Percentiles rank a stretch among this genome's conserved stretches.
These are phyloP conservation scores for Thalassia testudinum DNA, from an alignment of 116 monocot genomes.

Conservation along the genomic window DNA sequence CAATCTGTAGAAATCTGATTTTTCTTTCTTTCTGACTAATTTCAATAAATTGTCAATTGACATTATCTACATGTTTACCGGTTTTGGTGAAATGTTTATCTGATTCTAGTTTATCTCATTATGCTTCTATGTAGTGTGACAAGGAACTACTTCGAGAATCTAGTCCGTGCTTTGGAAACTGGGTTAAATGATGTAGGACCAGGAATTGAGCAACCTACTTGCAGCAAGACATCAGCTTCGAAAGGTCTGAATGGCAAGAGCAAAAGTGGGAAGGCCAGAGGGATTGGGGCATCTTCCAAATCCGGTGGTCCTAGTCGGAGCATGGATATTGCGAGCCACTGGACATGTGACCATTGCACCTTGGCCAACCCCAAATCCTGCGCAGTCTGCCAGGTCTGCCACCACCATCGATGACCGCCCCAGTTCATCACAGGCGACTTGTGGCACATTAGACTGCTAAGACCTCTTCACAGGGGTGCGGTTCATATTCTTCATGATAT, in stretches of 20 bases:
- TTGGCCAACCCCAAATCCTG: constrained; percentile 30
- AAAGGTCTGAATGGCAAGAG: constrained; percentile 22
- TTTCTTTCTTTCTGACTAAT: too few relatives aligned
- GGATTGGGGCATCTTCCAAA: constrained; percentile 13
- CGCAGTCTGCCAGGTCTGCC: constrained; percentile 22
- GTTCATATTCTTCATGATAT: too few relatives aligned
- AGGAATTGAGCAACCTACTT: constrained; percentile 23
- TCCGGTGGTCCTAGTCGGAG: constrained; percentile 15
- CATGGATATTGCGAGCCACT: constrained; percentile 26
- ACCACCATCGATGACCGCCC: constrained; percentile 7
- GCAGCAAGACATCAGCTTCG: constrained; percentile 37
- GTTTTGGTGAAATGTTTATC: too few relatives aligned
- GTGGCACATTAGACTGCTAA: too few relatives aligned
- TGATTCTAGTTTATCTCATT: too few relatives aligned
- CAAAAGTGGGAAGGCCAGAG: constrained; percentile 41
- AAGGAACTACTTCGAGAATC: constrained; percentile 75
- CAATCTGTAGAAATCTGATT: too few relatives aligned
- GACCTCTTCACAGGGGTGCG: too few relatives aligned
- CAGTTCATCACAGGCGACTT: not conserved
- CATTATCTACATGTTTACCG: too few relatives aligned
- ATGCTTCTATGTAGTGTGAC: constrained; percentile 36
- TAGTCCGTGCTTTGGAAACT: constrained; percentile 54
- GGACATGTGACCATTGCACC: constrained; percentile 60
- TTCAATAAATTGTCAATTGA: too few relatives aligned
- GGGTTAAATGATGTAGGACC: constrained; percentile 55